Conservation (phyloP, 768 basidiomycete species). For the Termitomyces titanicus region DNA sequence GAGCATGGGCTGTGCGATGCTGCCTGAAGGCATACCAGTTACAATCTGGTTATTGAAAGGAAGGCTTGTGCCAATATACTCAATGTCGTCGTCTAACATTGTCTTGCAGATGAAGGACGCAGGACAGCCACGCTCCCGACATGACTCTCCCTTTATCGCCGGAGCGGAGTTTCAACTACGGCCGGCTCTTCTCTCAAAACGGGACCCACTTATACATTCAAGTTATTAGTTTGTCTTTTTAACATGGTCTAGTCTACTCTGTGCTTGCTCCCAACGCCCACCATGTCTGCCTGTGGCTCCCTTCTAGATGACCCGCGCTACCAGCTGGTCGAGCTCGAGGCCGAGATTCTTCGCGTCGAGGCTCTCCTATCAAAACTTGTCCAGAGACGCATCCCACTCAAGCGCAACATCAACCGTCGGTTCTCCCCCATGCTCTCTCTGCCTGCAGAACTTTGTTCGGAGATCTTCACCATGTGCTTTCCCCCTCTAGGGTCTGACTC, state of each 20-base stretch:
- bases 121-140: constrained; percentile 3
- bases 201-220: not conserved
- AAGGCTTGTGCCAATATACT: constrained; percentile 49
- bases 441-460: constrained; percentile 17
- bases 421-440: constrained; percentile 15
- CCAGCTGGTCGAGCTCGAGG: constrained; percentile 14
- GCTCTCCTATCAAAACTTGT: constrained; percentile 11
- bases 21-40: constrained; percentile 30
- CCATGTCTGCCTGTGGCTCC: not conserved
- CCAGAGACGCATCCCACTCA: constrained; percentile 12
- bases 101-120: constrained; percentile 8
- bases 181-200: constrained; percentile 7
- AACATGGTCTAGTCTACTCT: not conserved
- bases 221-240: not conserved
- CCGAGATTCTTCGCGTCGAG: constrained; percentile 11
- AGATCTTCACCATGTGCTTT: constrained; percentile 17
- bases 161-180: constrained; percentile 12
- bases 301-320: constrained; percentile 10
- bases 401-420: constrained; percentile 14
- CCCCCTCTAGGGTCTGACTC: constrained; percentile 1
- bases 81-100: constrained; percentile 56
- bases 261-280: not conserved
- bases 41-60: constrained; percentile 26
- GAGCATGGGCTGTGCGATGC: constrained; percentile 10
- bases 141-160: constrained; percentile 15